Base-by-base conservation (phyloP, 2,329 filamentous ascomycete genomes). In the Cordyceps fumosorosea region DNA sequence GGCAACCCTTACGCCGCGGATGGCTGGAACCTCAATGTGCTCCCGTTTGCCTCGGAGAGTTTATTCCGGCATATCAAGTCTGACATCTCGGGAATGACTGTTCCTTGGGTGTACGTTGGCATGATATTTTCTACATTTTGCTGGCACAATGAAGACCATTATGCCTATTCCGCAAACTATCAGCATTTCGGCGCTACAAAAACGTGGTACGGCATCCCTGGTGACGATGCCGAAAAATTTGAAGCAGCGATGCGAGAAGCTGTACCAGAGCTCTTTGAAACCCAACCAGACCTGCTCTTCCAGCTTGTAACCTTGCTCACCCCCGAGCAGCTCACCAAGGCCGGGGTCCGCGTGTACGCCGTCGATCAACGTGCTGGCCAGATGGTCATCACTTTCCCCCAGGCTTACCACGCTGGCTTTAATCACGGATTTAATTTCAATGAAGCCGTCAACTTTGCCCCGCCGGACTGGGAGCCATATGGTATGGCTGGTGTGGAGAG, bases 51-150 rank as follows among this genome's bases (percentile, higher is more conserved):
- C 66, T 86, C 89, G 1, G 93, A 98, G 58, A 97, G 93, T 54
- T 80, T 99, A 1, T 99, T 99, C 78, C 86, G 93, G 55, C 91
- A 99, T 69, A 98, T 99, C 80, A 98, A 98, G 74, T 91, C 93
- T 0, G 95, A 99, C 71, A 96, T 99, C 59, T 98, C 95, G 2
- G 95, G 95, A 44, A 99, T 99, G 95, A 99, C 95, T 0, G 93
- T 99, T 8, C 95, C 95, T 0, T 99, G 95, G 95, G 86, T 99
- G 3, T 99, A 99, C 71, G 95, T 99, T 4, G 95, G 95, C 65
- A 99, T 99, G 95, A 96, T 96, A 45, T 99, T 99, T 73, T 99
- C 95, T 0, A 98, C 95, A 0, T 99, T 99, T 71, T 99, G 95
- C 75, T 99, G 95, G 95, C 95, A 99, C 73, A 97, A 96, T 66